Percentiles rank a stretch among this genome's conserved stretches.
Conservation (phyloP, 139 green algal genomes). For the Micractinium sp. region DNA sequence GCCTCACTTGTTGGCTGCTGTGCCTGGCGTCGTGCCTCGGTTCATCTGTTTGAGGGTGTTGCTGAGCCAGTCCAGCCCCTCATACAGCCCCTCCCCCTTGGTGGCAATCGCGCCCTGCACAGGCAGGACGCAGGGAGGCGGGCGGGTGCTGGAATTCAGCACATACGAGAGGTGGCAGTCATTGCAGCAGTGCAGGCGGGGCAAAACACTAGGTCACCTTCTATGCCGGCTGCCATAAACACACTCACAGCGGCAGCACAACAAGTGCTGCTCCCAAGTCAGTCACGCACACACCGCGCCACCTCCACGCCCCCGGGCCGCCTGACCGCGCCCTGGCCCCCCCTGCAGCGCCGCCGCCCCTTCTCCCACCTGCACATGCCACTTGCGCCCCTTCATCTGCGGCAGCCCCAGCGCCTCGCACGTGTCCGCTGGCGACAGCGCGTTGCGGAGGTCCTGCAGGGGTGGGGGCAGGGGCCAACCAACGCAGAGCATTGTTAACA, state of each 20-base stretch:
- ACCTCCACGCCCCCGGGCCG: not conserved
- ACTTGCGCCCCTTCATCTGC: conserved; percentile 82
- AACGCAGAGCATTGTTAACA: too few relatives aligned
- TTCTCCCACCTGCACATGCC: conserved; percentile 76
- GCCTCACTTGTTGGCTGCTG: conserved; percentile 7
- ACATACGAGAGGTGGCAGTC: too few relatives aligned
- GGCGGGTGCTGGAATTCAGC: not conserved
- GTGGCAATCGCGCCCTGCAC: conserved; percentile 87
- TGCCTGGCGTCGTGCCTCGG: conserved; percentile 20
- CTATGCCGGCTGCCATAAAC: too few relatives aligned
- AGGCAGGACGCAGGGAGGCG: conserved; percentile 36
- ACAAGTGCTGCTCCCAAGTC: not conserved
- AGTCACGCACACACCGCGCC: not conserved
- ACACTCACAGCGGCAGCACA: not conserved
- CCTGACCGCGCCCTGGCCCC: not conserved
- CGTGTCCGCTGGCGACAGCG: conserved; percentile 82
- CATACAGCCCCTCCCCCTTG: conserved; percentile 93
- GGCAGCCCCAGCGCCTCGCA: conserved; percentile 86
- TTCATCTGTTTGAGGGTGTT: conserved; percentile 42
- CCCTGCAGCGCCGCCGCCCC: not conserved
- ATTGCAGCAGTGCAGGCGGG: not conserved
- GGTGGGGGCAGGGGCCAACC: not conserved
- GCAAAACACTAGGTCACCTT: not conserved
- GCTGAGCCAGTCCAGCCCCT: conserved; percentile 89
- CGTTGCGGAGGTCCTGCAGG: conserved; percentile 50